Evolutionary conservation across 1,284 basidiomycete genomes (phyloP), one percentile per base, ranked within the genome.

Genomic region (Erythrobasidium hasegawianum): DNA sequence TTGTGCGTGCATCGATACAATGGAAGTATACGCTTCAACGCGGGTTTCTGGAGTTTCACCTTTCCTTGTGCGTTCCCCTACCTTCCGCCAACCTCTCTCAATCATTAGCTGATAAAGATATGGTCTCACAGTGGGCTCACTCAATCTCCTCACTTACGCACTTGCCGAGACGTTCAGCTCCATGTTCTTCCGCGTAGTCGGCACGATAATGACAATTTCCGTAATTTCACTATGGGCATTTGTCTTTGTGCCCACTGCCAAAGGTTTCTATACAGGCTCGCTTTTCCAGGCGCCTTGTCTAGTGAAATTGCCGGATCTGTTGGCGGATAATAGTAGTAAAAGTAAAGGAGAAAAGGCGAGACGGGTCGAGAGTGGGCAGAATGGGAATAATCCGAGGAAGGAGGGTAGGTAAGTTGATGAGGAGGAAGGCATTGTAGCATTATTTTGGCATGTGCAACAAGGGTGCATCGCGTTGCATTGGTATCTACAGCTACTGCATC

Each of bases 251-350:
- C 73, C 73, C 0, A 73, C 72, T 8, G 52, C 66, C 8, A 41
- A 60, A 20, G 70, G 70, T 11, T 71, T 69, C 52, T 56, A 62
- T 24, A 49, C 55, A 27, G 73, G 73, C 1, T 73, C 73, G 2
- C 50, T 74, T 3, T 74, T 74, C 26, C 64, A 68, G 10, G 71
- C 73, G 2, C 73, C 73, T 11, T 74, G 73, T 49, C 43, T 74
- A 13, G 64, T 69, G 14, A 57, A 67, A 47, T 43, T 67, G 47
- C 62, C 62, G 1, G 55, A 50, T 26, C 40, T 65, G 16, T 39
- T 65, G 24, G 55, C 57, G 29, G 56, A 43, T 13, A 16, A 29
- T n/a, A 33, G 11, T 33, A 33, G 5, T 33, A 33, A 33, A 33
- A 11, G 5, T 4, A 41, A 47, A 0, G 56, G 56, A 39, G 62